Conservation (phyloP, 1,284 basidiomycete genomes). For the Phellinidium pouzarii region DNA sequence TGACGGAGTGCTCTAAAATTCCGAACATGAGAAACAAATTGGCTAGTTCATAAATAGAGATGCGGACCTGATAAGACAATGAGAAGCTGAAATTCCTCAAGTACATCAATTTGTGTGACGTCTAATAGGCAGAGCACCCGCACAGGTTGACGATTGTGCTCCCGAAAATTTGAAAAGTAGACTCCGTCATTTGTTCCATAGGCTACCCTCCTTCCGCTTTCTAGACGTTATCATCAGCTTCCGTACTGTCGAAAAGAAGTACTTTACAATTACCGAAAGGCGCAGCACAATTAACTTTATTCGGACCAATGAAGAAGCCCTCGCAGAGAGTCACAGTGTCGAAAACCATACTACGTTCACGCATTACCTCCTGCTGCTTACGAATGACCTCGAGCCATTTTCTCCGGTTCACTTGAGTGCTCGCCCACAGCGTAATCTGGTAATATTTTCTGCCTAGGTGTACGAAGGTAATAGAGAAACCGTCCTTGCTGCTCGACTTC, state of each 20-base stretch:
- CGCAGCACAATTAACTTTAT: conserved; percentile 90
- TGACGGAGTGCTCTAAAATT: conserved; percentile 79
- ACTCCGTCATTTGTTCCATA: conserved; percentile 98
- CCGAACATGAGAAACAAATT: conserved; percentile 13
- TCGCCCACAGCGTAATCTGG: conserved; percentile 89
- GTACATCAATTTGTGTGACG: conserved; percentile 92
- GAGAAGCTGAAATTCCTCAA: conserved; percentile 94
- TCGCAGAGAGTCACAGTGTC: conserved; percentile 84
- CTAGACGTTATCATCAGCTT: conserved; percentile 34
- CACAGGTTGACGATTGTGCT: conserved; percentile 73
- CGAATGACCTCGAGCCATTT: conserved; percentile 95
- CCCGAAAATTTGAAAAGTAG: conserved; percentile 85
- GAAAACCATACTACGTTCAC: conserved; percentile 84
- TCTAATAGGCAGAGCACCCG: conserved; percentile 88
- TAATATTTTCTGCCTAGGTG: conserved; percentile 94
- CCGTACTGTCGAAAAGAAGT: background rate
- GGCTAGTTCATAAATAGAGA: conserved; percentile 6
- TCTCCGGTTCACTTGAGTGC: conserved; percentile 76
- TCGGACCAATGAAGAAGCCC: conserved; percentile 77
- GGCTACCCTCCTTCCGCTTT: conserved; percentile 80
- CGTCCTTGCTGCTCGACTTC: conserved; percentile 67
- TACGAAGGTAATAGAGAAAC: conserved; percentile 88
- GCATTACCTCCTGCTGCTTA: conserved; percentile 82
- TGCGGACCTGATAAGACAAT: conserved; percentile 85
- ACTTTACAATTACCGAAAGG: conserved; percentile 73